phyloP scores from a whole-genome alignment of 2,329 filamentous ascomycete species.

The Sporothrix inflata region DNA sequence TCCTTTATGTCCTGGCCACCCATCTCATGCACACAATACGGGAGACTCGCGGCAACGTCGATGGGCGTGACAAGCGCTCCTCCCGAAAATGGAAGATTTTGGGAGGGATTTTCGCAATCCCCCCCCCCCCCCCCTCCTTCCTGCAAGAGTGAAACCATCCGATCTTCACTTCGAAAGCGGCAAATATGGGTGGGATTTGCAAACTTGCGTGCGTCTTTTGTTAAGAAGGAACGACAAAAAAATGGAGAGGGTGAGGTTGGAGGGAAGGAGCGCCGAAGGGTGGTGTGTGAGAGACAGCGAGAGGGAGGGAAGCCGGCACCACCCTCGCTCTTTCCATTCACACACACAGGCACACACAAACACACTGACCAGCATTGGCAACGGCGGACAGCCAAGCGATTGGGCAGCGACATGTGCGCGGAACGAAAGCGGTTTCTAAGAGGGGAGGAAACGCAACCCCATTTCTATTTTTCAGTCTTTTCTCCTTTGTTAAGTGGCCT shows the following conservation, averaged over 20 bases:
- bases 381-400: background rate
- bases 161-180: background rate
- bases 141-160: background rate
- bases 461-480: background rate
- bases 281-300: constrained; percentile 8
- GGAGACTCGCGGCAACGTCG: background rate
- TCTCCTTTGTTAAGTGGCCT: background rate
- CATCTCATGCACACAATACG: background rate
- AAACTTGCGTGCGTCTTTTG: background rate
- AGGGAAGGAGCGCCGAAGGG: constrained; percentile 13
- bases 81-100: background rate
- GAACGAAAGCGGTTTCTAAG: background rate
- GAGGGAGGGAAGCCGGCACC: constrained; percentile 6
- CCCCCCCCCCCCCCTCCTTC: background rate
- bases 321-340: background rate
- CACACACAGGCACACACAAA: background rate
- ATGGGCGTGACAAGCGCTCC: background rate
- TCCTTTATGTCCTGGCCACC: background rate
- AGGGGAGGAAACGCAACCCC: background rate
- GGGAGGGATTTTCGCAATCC: background rate
- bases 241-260: constrained; percentile 7
- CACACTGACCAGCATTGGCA: background rate
- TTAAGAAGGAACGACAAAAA: background rate
- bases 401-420: constrained; percentile 14
- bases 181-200: background rate